phyloP scores from a whole-genome alignment of 2,329 filamentous ascomycete species.

The Aspergillus carbonarius region DNA sequence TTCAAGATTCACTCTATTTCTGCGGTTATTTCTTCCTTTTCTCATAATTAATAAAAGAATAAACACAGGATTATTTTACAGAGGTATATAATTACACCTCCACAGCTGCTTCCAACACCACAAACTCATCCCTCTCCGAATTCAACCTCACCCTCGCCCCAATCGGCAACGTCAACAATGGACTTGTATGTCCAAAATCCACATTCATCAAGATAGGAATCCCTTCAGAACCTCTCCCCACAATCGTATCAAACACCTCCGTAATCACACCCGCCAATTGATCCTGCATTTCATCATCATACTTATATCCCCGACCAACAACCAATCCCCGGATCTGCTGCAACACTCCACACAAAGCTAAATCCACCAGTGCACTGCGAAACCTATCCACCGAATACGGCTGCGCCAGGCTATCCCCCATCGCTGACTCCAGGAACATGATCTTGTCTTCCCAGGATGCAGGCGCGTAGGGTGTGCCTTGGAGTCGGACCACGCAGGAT shows the following conservation, averaged over 20 bases:
- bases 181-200: conserved; percentile 47
- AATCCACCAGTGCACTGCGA: conserved; percentile 34
- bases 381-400: conserved; percentile 2
- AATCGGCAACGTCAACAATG: conserved; percentile 43
- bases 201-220: conserved; percentile 44
- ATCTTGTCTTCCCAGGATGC: conserved; percentile 4
- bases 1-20: no score
- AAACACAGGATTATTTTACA: no score
- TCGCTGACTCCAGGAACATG: conserved; percentile 42
- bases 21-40: no score
- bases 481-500: neutral
- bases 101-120: no score
- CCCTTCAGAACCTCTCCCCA: conserved; percentile 1
- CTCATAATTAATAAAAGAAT: no score
- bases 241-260: neutral
- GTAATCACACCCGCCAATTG: conserved; percentile 22
- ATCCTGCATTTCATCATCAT: conserved; percentile 32
- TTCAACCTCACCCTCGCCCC: no score
- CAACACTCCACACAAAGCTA: conserved; percentile 45
- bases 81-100: no score
- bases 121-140: no score
- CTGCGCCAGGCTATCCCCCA: neutral
- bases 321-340: conserved; percentile 44
- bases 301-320: conserved; percentile 45
- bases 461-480: conserved; percentile 29